Evolutionary conservation across 2,329 filamentous ascomycete genomes (phyloP), one percentile per base, ranked within the genome.

Genomic region (Fusarium ramigenum): DNA sequence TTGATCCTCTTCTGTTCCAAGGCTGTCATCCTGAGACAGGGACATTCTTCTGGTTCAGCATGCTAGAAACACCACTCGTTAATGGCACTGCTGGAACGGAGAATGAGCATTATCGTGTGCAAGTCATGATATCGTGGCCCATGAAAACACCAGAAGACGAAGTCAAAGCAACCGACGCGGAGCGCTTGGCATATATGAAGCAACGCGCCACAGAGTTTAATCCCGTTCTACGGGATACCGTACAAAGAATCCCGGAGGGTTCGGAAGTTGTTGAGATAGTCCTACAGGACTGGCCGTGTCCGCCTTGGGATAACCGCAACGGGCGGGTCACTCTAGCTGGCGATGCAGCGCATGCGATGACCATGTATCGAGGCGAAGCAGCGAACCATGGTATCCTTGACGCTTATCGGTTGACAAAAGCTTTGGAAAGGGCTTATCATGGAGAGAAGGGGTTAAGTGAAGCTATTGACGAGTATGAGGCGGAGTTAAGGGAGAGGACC

Each of bases 51-150:
- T 59, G 49, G 60, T 65, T 66, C 50, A 65, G 49, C 4, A 66
- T 66, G 63, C 19, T 66, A 0, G 60, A 58, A 19, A 66, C 63
- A 15, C 60, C 63, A 32, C 30, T 39, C 5, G 49, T 32, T 1
- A 66, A 66, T 11, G 50, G 50, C 2, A 58, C 30, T 2, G 63
- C 4, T 0, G 60, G 49, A 1, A 66, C 43, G 10, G 14, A 39
- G 1, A 9, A 50, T 10, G 63, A 66, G 3, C 61, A 18, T 5
- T 66, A 59, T 2, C 49, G 61, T 1, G 50, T 65, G 7, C 63
- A 66, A 30, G 36, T 66, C 15, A 65, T 65, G 43, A 65, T 66
- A 50, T 65, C 60, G 3, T 66, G 63, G 63, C 49, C 63, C 2
- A 16, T 65, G 34, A 58, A 39, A 10, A 43, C 42, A 15, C 36